Percentiles rank a stretch among this genome's conserved stretches.
These are phyloP conservation scores for Kuraishia molischiana DNA, from an alignment of 805 yeast genomes.

Conservation along the genomic window DNA sequence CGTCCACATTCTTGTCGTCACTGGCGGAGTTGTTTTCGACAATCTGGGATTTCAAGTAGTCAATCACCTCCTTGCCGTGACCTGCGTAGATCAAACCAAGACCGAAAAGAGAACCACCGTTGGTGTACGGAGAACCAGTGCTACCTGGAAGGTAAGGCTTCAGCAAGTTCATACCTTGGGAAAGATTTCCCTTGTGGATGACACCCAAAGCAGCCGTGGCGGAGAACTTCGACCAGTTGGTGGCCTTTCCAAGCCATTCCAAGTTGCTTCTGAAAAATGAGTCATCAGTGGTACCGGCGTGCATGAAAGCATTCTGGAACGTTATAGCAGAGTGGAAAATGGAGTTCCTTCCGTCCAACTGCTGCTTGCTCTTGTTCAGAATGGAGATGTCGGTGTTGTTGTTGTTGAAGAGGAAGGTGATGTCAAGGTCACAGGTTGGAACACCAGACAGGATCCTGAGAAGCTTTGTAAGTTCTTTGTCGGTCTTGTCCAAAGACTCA, in stretches of 20 bases:
- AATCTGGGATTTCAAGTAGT: constrained; percentile 63
- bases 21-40: constrained; percentile 39
- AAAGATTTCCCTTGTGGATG: constrained; percentile 87
- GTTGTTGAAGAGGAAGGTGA: constrained; percentile 79
- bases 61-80: constrained; percentile 82
- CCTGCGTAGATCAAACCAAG: constrained; percentile 94
- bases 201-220: constrained; percentile 98
- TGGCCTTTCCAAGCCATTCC: constrained; percentile 96
- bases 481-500: constrained; percentile 10
- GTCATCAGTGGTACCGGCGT: constrained; percentile 94
- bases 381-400: constrained; percentile 80
- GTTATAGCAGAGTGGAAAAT: constrained; percentile 94
- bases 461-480: constrained; percentile 31
- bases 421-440: constrained; percentile 88
- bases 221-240: constrained; percentile 95
- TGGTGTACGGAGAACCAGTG: constrained; percentile 75
- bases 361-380: constrained; percentile 69
- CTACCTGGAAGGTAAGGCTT: constrained; percentile 86
- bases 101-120: constrained; percentile 93
- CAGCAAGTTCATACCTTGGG: constrained; percentile 80
- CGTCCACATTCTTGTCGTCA: constrained; percentile 55
- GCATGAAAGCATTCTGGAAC: constrained; percentile 89
- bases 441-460: constrained; percentile 76
- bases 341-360: constrained; percentile 85
- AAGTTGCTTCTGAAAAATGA: constrained; percentile 81